phyloP scores from a whole-genome alignment of 257 asterid species.

The Nicotiana otophora region DNA sequence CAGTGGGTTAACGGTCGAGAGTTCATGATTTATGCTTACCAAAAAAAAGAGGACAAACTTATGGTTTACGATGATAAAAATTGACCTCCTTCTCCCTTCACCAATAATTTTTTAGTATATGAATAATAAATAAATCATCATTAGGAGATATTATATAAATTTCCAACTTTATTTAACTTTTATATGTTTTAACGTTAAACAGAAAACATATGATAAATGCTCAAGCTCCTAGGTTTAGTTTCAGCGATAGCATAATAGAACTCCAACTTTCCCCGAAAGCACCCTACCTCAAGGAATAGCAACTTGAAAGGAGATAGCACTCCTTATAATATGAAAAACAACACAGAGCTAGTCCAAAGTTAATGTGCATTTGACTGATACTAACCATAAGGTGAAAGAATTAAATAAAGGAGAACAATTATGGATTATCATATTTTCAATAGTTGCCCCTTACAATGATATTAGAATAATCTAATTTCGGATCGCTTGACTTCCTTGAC shows the following conservation, averaged over 20 bases:
- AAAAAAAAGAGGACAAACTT: not conserved
- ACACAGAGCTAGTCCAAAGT: too few relatives aligned
- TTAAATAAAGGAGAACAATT: not conserved
- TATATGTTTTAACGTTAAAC: too few relatives aligned
- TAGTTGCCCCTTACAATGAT: constrained; percentile 44
- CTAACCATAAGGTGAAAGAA: too few relatives aligned
- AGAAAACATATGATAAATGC: too few relatives aligned
- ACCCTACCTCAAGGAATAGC: not conserved
- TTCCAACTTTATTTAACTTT: not conserved
- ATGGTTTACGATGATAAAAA: not conserved
- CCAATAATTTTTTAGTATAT: not conserved
- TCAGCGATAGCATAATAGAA: too few relatives aligned
- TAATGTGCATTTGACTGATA: too few relatives aligned
- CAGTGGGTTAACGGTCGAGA: not conserved
- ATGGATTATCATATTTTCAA: not conserved
- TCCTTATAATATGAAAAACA: not conserved
- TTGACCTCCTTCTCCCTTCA: not conserved
- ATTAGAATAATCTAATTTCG: constrained; percentile 84
- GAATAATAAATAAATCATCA: not conserved
- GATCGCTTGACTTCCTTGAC: constrained; percentile 68
- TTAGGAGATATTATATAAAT: too few relatives aligned
- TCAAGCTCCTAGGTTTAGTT: too few relatives aligned
- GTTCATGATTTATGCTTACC: not conserved
- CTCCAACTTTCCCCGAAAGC: too few relatives aligned
- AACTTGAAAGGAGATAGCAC: not conserved